Evolutionary conservation across 1,284 basidiomycete species (phyloP).

Genomic region (Mrakiaceae sp.): DNA sequence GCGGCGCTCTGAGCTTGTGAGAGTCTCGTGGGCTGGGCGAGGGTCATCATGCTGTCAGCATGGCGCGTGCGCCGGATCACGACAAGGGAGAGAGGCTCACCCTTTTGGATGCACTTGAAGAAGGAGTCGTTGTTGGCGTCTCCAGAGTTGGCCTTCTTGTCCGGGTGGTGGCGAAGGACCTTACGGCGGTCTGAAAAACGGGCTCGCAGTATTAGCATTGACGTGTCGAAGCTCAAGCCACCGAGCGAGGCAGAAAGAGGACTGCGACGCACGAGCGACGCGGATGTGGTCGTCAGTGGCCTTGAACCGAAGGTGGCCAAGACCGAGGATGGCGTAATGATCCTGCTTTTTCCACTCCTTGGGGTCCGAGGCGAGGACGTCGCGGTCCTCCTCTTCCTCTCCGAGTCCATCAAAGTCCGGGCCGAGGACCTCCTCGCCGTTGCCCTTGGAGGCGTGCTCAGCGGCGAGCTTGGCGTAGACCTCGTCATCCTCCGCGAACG

Average conservation of each 20-base stretch:
- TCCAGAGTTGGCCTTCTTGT: slow-evolving; percentile 81
- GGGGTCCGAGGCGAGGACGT: slow-evolving; percentile 67
- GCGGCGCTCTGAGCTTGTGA: slow-evolving; percentile 74
- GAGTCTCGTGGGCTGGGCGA: slow-evolving; percentile 69
- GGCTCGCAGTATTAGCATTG: background rate
- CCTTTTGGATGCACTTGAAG: slow-evolving; percentile 98
- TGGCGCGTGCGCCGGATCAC: too few relatives aligned
- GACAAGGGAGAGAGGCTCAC: slow-evolving; percentile 22
- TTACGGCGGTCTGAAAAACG: slow-evolving; percentile 74
- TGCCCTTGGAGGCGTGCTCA: slow-evolving; percentile 47
- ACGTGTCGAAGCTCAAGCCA: slow-evolving; percentile 3
- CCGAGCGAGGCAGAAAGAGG: slow-evolving; percentile 3
- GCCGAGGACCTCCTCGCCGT: slow-evolving; percentile 46
- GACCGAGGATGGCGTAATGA: slow-evolving; percentile 45
- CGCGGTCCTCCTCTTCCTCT: slow-evolving; percentile 72
- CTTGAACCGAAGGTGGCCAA: slow-evolving; percentile 78
- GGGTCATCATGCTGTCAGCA: too few relatives aligned
- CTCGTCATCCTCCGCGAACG: slow-evolving; percentile 69
- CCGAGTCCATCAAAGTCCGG: slow-evolving; percentile 87
- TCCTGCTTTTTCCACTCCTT: slow-evolving; percentile 99
- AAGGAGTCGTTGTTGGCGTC: slow-evolving; percentile 89
- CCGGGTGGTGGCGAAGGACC: slow-evolving; percentile 96
- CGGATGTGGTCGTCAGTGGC: slow-evolving; percentile 90
- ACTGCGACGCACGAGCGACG: slow-evolving; percentile 65
- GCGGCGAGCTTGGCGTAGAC: slow-evolving; percentile 34